phyloP scores from a whole-genome alignment of 371 early-diverging fungal genomes.

The Apophysomyces sp. region DNA sequence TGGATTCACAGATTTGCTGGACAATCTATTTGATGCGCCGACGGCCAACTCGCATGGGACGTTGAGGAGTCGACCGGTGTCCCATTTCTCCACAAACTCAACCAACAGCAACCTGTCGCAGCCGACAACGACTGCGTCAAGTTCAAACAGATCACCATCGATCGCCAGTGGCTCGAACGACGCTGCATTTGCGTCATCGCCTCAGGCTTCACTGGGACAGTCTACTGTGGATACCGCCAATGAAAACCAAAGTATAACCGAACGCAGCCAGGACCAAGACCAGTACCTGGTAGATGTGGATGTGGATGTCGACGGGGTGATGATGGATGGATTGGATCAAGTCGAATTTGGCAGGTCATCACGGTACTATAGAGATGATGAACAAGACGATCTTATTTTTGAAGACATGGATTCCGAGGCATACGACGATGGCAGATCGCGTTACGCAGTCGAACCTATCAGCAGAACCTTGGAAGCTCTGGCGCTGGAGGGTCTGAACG shows the following conservation, averaged over 20 bases:
- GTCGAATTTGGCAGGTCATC: slow-evolving; percentile 22
- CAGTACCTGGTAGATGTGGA: slow-evolving; percentile 48
- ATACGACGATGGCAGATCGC: slow-evolving; percentile 16
- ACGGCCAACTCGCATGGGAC: neutral
- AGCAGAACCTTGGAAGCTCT: slow-evolving; percentile 45
- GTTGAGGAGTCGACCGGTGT: neutral
- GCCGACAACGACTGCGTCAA: slow-evolving; percentile 5
- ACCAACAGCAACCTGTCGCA: neutral
- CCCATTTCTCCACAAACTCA: neutral
- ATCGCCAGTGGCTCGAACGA: slow-evolving; percentile 10
- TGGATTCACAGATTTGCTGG: slow-evolving; percentile 32
- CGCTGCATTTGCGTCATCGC: slow-evolving; percentile 1
- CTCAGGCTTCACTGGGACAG: neutral
- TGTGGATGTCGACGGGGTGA: slow-evolving; percentile 50
- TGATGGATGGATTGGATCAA: slow-evolving; percentile 51
- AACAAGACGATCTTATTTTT: slow-evolving; percentile 10
- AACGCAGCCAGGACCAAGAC: slow-evolving; percentile 19
- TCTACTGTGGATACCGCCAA: neutral
- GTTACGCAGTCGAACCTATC: slow-evolving; percentile 29
- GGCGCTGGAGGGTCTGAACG: slow-evolving; percentile 39
- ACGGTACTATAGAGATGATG: slow-evolving; percentile 21
- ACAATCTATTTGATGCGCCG: slow-evolving; percentile 40
- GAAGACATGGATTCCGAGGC: slow-evolving; percentile 27
- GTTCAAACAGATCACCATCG: slow-evolving; percentile 9
- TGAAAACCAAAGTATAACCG: slow-evolving; percentile 7